Evolutionary conservation across 352 stramenopile species (phyloP).

Genomic region (Saprolegnia parasitica): DNA sequence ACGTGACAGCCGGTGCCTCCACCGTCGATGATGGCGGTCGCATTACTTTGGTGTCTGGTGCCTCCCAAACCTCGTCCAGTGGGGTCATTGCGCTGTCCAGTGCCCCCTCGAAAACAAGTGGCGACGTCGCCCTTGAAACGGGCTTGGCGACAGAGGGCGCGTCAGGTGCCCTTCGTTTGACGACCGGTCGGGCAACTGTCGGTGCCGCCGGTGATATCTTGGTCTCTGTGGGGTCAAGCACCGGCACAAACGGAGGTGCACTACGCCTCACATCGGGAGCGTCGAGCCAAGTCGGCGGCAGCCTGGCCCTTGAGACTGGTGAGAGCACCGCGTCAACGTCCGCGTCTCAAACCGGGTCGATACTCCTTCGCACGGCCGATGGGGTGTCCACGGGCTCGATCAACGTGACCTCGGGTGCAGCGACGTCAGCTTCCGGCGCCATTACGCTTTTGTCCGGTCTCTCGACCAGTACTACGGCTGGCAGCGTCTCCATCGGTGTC

Average conservation of each 20-base stretch:
- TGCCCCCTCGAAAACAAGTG: slow-evolving; percentile 8
- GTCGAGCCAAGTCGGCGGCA: slow-evolving; percentile 8
- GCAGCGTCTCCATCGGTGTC: not conserved
- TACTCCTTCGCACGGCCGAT: not conserved
- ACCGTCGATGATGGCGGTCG: slow-evolving; percentile 33
- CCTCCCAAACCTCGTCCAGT: slow-evolving; percentile 5
- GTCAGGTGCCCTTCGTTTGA: slow-evolving; percentile 3
- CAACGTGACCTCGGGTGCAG: slow-evolving; percentile 10
- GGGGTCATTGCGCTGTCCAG: slow-evolving; percentile 25
- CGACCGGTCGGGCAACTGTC: slow-evolving; percentile 2
- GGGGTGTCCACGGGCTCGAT: slow-evolving; percentile 13
- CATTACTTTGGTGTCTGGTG: slow-evolving; percentile 21
- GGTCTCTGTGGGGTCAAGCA: not conserved
- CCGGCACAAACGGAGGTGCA: not conserved
- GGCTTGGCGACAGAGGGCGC: slow-evolving; percentile 6
- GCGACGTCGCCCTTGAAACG: not conserved
- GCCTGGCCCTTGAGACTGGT: slow-evolving; percentile 4
- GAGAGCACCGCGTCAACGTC: slow-evolving; percentile 14
- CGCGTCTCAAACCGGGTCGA: too few species aligned
- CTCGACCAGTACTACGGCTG: not conserved
- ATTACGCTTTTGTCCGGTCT: not conserved
- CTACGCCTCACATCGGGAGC: not conserved
- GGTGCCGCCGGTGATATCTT: slow-evolving; percentile 10
- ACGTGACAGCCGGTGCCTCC: slow-evolving; percentile 41
- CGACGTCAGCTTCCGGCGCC: not conserved